Evolutionary conservation across 2,329 filamentous ascomycete genomes (phyloP).

Genomic region (Colletotrichum graminicola): DNA sequence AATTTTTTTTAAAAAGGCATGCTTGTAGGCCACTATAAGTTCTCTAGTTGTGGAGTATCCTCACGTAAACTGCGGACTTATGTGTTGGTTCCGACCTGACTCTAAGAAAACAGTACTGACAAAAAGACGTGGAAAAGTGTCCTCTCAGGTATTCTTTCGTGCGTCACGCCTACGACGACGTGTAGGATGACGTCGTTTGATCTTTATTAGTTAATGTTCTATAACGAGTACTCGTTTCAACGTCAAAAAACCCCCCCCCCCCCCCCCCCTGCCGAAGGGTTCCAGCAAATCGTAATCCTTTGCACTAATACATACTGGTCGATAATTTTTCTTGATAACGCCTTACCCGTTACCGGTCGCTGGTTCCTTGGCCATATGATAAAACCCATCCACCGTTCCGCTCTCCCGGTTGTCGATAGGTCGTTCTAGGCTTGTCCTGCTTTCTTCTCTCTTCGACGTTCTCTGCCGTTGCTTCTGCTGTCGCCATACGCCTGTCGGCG

Average conservation of each 20-base stretch:
- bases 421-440: slow-evolving; percentile 23
- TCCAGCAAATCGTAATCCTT: slow-evolving; percentile 42
- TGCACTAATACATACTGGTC: slow-evolving; percentile 40
- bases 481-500: slow-evolving; percentile 10
- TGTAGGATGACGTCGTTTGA: too few species aligned
- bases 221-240: too few species aligned
- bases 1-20: too few species aligned
- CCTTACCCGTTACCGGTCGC: slow-evolving; percentile 8
- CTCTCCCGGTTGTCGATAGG: slow-evolving; percentile 4
- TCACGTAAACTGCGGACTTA: too few species aligned
- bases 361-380: slow-evolving; percentile 21
- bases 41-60: too few species aligned
- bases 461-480: slow-evolving; percentile 10
- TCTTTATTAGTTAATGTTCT: too few species aligned
- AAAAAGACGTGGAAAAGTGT: too few species aligned
- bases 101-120: too few species aligned
- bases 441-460: slow-evolving; percentile 6
- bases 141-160: too few species aligned
- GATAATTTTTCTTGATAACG: slow-evolving; percentile 40
- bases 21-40: too few species aligned
- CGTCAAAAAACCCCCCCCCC: slow-evolving; percentile 29
- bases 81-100: too few species aligned
- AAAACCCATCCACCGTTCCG: slow-evolving; percentile 32
- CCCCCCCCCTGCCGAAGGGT: slow-evolving; percentile 27
- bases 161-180: too few species aligned